Evolutionary conservation across 192 early-diverging fungal species (phyloP), one percentile per base, ranked within the genome.

Genomic region (Spinellus fusiger): DNA sequence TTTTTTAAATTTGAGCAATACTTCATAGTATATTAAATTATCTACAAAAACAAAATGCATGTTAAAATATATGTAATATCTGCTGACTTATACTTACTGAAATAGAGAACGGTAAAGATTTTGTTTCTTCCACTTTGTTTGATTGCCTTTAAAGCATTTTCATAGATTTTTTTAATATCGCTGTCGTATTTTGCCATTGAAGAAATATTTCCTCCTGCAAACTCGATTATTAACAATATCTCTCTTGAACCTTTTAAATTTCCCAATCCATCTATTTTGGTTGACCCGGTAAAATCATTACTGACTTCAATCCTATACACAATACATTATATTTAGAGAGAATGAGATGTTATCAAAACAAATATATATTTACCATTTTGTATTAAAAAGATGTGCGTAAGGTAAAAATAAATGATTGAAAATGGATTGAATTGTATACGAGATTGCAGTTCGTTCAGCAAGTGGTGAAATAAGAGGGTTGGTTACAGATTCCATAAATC

Each of bases 141-240:
- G 23, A 56, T 56, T 56, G 55, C 15, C 55, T 56, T 56, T 22
- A 56, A 56, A 56, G 55, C 55, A 44, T 38, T 56, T 38, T 38
- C 25, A 47, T 58, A 46, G 27, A 18, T 46, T 20, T 47, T 55
- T 58, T 46, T 58, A 46, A 46, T 46, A n/a, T 58, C 28, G 23
- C 40, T 58, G 38, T 58, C 38, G 38, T 7, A 47, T 58, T 58
- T 44, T 46, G 56, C 56, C 1, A 12, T 58, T 46, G 56, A 46
- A 46, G 56, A 47, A 0, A 32, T 46, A 9, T 18, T 58, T 44
- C 40, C 56, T 58, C 40, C 40, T 58, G 40, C 56, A 26, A 46
- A 58, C 38, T 58, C 56, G 40, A 58, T 58, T 7, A 58, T 58
- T 46, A 58, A 46, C 38, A 20, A 26, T 47, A 47, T 10, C 38